Base-by-base conservation (phyloP, 352 stramenopile genomes). In the Globisporangium ultimum region DNA sequence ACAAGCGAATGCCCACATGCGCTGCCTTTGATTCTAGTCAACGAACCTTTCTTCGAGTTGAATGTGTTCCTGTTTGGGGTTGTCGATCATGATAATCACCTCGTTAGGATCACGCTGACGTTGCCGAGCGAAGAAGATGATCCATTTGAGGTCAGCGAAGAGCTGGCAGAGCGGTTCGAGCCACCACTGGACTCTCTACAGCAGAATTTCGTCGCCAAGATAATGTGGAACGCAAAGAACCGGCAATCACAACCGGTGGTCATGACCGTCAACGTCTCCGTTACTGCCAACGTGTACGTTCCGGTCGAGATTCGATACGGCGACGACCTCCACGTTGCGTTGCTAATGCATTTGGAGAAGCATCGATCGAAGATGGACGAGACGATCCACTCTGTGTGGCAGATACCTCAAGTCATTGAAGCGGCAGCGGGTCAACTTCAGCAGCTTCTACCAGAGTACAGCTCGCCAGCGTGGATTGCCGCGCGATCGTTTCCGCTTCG, bases 241-340 rank as follows among this genome's bases (percentile, higher is more conserved):
- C 67, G 70, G 9, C 43, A 64, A 14, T 28, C 58, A 6, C 59
- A 64, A 2, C 52, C 50, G 10, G 24, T 74, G 9, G 38, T 78
- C 1, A 55, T 48, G 12, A n/a, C 40, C 1, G 69, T 71, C 10
- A 3, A 28, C 2, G 14, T 73, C 1, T 18, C 24, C 0, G 17
- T 13, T 17, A 6, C 43, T 18, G 20, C 1, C 28, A 36, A 6
- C 7, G 28, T 11, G 28, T 6, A 36, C 28, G 28, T 10, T 36
- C 28, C 28, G 3, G 28, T 36, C 28, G 66, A 80, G 32, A 58
- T 85, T 11, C 63, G 71, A 3, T 22, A 63, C 15, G 77, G 72
- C 10, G 74, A 85, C 36, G 74, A 84, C 18, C 57, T 84, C 0
- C 45, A 74, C 36, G 71, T 72, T 45, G 55, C 78, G 12, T 53